Percentiles rank a stretch among this genome's conserved stretches.
phyloP scores from a whole-genome alignment of 768 basidiomycete species.

The Galerina marginata region DNA sequence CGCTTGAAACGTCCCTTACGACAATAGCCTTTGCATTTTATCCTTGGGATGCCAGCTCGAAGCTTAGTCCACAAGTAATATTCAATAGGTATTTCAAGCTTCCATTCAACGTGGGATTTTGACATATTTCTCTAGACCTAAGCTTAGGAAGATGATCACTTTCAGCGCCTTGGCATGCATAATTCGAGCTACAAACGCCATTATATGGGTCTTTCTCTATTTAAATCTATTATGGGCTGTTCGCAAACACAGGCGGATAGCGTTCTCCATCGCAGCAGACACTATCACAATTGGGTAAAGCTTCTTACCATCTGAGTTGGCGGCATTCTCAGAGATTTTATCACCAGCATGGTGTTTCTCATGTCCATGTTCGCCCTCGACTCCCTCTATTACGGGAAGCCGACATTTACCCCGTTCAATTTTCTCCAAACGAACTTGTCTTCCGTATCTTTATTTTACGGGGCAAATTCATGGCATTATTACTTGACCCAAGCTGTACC shows the following conservation, averaged over 20 bases:
- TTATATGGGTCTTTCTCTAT: constrained; percentile 84
- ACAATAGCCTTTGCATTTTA: constrained; percentile 78
- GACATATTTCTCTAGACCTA: constrained; percentile 32
- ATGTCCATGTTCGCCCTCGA: constrained; percentile 56
- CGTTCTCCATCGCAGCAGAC: constrained; percentile 44
- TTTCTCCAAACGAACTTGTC: constrained; percentile 87
- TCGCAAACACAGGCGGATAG: constrained; percentile 36
- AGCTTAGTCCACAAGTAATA: constrained; percentile 41
- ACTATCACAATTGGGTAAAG: constrained; percentile 51
- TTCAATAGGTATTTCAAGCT: constrained; percentile 39
- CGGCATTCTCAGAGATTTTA: background rate
- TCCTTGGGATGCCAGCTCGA: constrained; percentile 64
- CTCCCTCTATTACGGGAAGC: constrained; percentile 67
- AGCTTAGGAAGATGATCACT: constrained; percentile 41
- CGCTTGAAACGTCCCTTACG: constrained; percentile 87
- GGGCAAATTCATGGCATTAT: constrained; percentile 84
- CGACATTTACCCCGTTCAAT: constrained; percentile 78
- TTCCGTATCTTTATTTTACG: constrained; percentile 91
- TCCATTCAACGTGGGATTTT: background rate
- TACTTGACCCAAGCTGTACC: constrained; percentile 89
- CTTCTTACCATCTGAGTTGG: background rate
- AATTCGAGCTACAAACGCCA: constrained; percentile 85
- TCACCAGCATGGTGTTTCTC: constrained; percentile 31
- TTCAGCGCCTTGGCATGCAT: constrained; percentile 82
- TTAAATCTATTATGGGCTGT: constrained; percentile 59